Conservation (phyloP, 2,329 filamentous ascomycete species). For the Cladophialophora chaetospira region DNA sequence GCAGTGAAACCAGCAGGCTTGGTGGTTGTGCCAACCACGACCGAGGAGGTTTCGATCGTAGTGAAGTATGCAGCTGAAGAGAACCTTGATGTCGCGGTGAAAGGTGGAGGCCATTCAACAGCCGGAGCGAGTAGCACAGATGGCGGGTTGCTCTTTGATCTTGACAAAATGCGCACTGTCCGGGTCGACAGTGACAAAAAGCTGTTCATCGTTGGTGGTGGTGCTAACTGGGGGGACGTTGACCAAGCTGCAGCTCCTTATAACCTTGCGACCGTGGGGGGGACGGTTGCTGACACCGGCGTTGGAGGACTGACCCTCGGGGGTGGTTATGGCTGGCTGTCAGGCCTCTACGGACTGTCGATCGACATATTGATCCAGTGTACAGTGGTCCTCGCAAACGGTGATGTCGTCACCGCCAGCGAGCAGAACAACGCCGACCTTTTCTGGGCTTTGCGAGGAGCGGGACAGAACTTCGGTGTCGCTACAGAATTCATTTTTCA, state of each 20-base stretch:
- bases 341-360: conserved; percentile 56
- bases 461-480: conserved; percentile 47
- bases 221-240: conserved; percentile 57
- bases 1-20: conserved; percentile 47
- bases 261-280: conserved; percentile 61
- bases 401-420: conserved; percentile 41
- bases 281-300: conserved; percentile 64
- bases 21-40: conserved; percentile 47
- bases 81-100: conserved; percentile 54
- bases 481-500: conserved; percentile 45
- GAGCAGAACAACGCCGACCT: conserved; percentile 42
- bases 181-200: conserved; percentile 50
- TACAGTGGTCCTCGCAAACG: conserved; percentile 41
- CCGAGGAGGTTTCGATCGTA: conserved; percentile 46
- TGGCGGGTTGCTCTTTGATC: conserved; percentile 59
- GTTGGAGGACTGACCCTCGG: conserved; percentile 61
- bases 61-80: conserved; percentile 50
- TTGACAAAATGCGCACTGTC: conserved; percentile 54
- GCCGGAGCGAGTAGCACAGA: conserved; percentile 53
- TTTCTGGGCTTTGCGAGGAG: conserved; percentile 47
- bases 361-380: conserved; percentile 52
- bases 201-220: conserved; percentile 54
- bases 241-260: conserved; percentile 54
- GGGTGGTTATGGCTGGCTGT: conserved; percentile 61
- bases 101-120: conserved; percentile 60